These are phyloP conservation scores for Botrytis cinerea DNA, from an alignment of 2,329 filamentous ascomycete species.

Conservation along the genomic window DNA sequence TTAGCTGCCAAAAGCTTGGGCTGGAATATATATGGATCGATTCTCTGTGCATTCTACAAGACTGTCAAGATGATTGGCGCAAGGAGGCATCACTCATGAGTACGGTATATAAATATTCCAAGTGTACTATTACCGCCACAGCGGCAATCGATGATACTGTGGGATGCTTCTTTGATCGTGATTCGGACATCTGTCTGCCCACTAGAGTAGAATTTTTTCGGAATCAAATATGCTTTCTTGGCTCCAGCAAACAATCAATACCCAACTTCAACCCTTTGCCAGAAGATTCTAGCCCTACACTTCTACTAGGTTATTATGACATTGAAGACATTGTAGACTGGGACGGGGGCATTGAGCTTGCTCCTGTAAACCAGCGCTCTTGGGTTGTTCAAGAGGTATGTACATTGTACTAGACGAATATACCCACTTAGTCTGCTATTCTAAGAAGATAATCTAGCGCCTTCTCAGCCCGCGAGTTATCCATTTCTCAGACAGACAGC, in stretches of 20 bases:
- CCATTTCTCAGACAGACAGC: background rate
- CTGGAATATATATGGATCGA: background rate
- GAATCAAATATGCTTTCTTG: background rate
- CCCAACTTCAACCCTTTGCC: background rate
- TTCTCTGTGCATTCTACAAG: background rate
- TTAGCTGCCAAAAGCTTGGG: background rate
- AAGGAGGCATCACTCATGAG: background rate
- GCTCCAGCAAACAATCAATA: background rate
- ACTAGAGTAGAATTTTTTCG: background rate
- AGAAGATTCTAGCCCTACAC: background rate
- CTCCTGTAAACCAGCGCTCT: background rate
- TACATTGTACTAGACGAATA: background rate
- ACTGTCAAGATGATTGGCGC: background rate
- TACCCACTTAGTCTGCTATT: background rate
- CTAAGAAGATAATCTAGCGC: background rate
- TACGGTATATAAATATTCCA: background rate
- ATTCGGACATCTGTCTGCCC: background rate
- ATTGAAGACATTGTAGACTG: background rate
- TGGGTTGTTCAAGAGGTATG: background rate
- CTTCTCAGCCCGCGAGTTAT: background rate
- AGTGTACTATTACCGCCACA: background rate
- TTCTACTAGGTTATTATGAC: background rate
- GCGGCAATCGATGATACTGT: background rate
- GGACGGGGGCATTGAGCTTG: accelerated
- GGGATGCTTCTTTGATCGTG: background rate